Evolutionary conservation across 1,284 basidiomycete species (phyloP).

Genomic region (Athelia psychrophila): DNA sequence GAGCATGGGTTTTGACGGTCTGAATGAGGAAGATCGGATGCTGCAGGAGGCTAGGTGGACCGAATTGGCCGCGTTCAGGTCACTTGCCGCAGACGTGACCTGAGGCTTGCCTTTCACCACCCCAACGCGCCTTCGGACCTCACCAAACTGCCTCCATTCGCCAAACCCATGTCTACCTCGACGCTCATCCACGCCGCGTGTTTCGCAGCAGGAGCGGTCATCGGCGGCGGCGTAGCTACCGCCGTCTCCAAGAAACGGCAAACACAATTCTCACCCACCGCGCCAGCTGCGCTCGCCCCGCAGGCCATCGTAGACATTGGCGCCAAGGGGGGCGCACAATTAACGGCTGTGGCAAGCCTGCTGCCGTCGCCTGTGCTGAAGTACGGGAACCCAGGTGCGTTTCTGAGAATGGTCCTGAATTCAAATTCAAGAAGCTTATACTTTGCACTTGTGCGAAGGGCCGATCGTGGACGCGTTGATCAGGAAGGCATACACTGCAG

Average conservation of each 20-base stretch:
- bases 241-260: slow-evolving; percentile 34
- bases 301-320: slow-evolving; percentile 33
- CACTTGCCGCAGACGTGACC: too few species aligned
- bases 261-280: slow-evolving; percentile 6
- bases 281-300: slow-evolving; percentile 10
- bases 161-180: slow-evolving; percentile 38
- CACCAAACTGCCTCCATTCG: neutral
- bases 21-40: too few species aligned
- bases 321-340: slow-evolving; percentile 28
- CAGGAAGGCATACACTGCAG: slow-evolving; percentile 82
- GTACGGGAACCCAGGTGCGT: slow-evolving; percentile 74
- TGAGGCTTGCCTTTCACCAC: too few species aligned
- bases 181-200: slow-evolving; percentile 59
- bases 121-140: too few species aligned
- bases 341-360: slow-evolving; percentile 20
- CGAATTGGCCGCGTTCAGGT: too few species aligned
- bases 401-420: neutral
- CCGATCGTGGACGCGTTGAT: slow-evolving; percentile 81
- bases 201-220: slow-evolving; percentile 67
- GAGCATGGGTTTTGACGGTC: too few species aligned
- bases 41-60: too few species aligned
- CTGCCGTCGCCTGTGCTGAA: slow-evolving; percentile 47
- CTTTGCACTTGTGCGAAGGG: slow-evolving; percentile 72
- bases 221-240: slow-evolving; percentile 65
- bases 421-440: slow-evolving; percentile 6